Evolutionary conservation across 2,329 filamentous ascomycete genomes (phyloP).

Genomic region (Colletotrichum sp.): DNA sequence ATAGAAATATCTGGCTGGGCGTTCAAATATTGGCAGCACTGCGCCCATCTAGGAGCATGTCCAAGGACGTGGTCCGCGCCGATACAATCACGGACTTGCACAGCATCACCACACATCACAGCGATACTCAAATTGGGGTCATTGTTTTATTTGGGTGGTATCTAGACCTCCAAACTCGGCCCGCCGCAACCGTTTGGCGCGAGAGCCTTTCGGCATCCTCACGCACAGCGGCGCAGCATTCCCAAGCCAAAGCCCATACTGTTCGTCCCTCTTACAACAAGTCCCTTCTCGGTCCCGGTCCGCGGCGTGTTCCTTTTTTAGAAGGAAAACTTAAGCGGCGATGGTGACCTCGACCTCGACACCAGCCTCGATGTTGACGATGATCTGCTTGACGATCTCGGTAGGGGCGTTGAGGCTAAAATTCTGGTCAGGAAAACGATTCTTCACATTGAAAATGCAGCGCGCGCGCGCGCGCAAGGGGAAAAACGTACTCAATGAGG

Average conservation of each 20-base stretch:
- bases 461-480: background rate
- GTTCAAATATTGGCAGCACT: background rate
- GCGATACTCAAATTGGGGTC: background rate
- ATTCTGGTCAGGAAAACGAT: background rate
- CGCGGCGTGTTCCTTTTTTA: conserved; percentile 37
- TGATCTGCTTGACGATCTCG: conserved; percentile 96
- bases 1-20: background rate
- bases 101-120: background rate
- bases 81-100: background rate
- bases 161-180: conserved; percentile 19
- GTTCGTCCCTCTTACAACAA: conserved; percentile 4
- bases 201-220: background rate
- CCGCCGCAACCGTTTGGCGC: background rate
- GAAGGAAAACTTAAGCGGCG: conserved; percentile 68
- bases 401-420: conserved; percentile 89
- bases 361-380: conserved; percentile 94
- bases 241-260: conserved; percentile 12
- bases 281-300: background rate
- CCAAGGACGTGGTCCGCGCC: accelerated
- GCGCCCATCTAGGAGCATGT: background rate
- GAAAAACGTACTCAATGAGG: conserved; percentile 78
- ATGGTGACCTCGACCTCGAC: conserved; percentile 95
- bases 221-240: background rate
- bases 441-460: accelerated
- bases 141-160: conserved; percentile 17